phyloP scores from a whole-genome alignment of 2,329 filamentous ascomycete species.

The Beauveria scarabaeidicola region DNA sequence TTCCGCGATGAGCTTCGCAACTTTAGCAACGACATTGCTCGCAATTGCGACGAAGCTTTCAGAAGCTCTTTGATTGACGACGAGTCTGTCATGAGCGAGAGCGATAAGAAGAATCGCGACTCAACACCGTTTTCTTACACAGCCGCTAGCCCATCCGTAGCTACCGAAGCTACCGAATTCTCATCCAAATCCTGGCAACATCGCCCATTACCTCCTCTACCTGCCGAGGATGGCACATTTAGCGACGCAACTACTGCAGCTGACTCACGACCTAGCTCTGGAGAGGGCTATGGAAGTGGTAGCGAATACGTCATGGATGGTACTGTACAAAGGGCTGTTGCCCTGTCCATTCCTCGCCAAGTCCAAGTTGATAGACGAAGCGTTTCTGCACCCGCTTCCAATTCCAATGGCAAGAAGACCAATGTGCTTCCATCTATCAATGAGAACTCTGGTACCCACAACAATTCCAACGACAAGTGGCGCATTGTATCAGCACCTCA shows the following conservation, averaged over 20 bases:
- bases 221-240: slow-evolving; percentile 21
- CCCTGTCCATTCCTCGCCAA: slow-evolving; percentile 25
- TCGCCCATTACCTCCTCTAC: slow-evolving; percentile 44
- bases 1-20: slow-evolving; percentile 71
- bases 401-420: slow-evolving; percentile 29
- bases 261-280: slow-evolving; percentile 18
- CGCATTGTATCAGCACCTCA: slow-evolving; percentile 41
- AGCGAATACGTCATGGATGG: slow-evolving; percentile 17
- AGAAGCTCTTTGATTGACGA: slow-evolving; percentile 51
- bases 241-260: slow-evolving; percentile 14
- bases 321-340: slow-evolving; percentile 22
- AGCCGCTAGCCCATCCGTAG: slow-evolving; percentile 24
- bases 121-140: slow-evolving; percentile 36
- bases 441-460: slow-evolving; percentile 28
- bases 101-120: slow-evolving; percentile 23
- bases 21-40: slow-evolving; percentile 76
- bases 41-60: slow-evolving; percentile 89
- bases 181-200: slow-evolving; percentile 33
- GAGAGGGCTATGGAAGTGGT: slow-evolving; percentile 18
- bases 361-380: slow-evolving; percentile 34
- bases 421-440: slow-evolving; percentile 40
- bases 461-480: slow-evolving; percentile 24
- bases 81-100: slow-evolving; percentile 27
- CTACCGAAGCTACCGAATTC: slow-evolving; percentile 22
- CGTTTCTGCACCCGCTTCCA: slow-evolving; percentile 43